These are phyloP conservation scores for Omphalea diandra DNA, from an alignment of 441 rosid species.

Conservation along the genomic window DNA sequence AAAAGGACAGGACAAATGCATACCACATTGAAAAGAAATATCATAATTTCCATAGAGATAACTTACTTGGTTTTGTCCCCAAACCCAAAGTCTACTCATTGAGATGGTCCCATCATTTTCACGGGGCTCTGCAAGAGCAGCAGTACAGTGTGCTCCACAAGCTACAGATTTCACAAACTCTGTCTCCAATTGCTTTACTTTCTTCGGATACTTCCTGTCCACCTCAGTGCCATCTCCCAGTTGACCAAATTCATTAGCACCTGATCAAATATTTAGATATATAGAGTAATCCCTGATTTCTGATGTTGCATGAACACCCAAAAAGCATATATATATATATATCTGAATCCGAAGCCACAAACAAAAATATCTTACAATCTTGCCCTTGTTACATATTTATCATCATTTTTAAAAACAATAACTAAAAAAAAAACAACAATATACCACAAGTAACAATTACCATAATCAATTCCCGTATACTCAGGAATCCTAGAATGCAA, in stretches of 20 bases:
- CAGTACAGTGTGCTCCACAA: constrained; percentile 94
- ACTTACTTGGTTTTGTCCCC: constrained; percentile 97
- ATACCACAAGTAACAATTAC: background rate
- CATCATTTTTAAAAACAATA: background rate
- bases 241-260: constrained; percentile 93
- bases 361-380: background rate
- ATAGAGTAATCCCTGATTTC: background rate
- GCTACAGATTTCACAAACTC: constrained; percentile 89
- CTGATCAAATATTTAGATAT: constrained; percentile 34
- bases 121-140: constrained; percentile 79
- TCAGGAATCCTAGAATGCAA: background rate
- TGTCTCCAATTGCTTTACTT: constrained; percentile 70
- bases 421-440: background rate
- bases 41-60: constrained; percentile 7
- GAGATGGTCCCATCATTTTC: constrained; percentile 72
- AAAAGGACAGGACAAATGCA: background rate
- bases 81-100: constrained; percentile 84
- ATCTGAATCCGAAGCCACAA: background rate
- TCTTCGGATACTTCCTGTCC: constrained; percentile 68
- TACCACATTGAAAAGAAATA: constrained; percentile 3
- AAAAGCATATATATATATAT: background rate
- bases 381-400: background rate
- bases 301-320: background rate
- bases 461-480: background rate
- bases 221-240: constrained; percentile 97